Base-by-base conservation (phyloP, 257 asterid genomes). In the Coffea eugenioides region DNA sequence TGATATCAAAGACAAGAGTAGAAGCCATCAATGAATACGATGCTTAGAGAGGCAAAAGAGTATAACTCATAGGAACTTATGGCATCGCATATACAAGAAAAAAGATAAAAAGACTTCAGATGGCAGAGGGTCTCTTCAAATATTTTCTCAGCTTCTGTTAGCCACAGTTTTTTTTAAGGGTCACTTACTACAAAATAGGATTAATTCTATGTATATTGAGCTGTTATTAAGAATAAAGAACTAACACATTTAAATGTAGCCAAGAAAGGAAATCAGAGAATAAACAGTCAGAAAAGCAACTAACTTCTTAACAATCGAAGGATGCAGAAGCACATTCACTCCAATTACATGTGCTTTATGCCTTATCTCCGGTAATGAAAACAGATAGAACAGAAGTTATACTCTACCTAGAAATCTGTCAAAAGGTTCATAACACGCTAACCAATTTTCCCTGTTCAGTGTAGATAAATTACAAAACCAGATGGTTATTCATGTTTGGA, bases 21-120 rank as follows among this genome's bases (percentile, higher is more conserved):
- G 69, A 59, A 79, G 41, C 39, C 66, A 79, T 59, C 31, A 78
- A 27, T 23, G 59, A 78, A n/a, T 34, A 1, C 14, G 14, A 67
- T 20, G 25, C 12, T 45, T 16, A 65, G 21, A 65, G 25, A 46
- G 59, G 49, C 18, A 61, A 7, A 25, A 41, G 49, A 51, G 75
- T 43, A 41, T 20, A 34, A 34, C 54, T 59, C 5, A 11, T 16
- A 31, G 67, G 62, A 72, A 79, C 18, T 46, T 31, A 71, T 41
- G 14, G 46, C 36, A 62, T 52, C 51, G 46, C 51, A 27, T 1
- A 39, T 65, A 34, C 31, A 41, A 39, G 39, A 71, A 43, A 72
- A 45, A 46, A 14, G 64, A 62, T 70, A 27, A 16, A 16, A 64
- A 45, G n/a, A 59, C 16, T 5, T 15, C 6, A 6, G 10, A 46